phyloP scores from a whole-genome alignment of 352 stramenopile genomes.

The Phytophthora melonis region DNA sequence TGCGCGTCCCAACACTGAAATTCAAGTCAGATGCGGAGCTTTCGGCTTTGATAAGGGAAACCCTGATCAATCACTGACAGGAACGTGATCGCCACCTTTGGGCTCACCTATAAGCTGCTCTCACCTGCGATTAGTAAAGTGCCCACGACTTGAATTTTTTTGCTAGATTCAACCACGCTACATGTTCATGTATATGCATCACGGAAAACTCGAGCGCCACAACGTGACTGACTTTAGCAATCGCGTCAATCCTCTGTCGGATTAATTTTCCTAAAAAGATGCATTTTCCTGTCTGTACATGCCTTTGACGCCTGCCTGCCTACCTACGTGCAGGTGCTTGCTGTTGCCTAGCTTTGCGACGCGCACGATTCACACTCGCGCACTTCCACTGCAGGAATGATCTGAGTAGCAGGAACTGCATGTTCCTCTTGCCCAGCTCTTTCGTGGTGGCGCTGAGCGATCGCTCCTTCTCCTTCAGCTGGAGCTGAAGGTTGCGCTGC shows the following conservation, averaged over 20 bases:
- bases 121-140: slow-evolving; percentile 20
- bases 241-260: no score
- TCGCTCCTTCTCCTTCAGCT: slow-evolving; percentile 38
- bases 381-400: slow-evolving; percentile 59
- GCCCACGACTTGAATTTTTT: slow-evolving; percentile 34
- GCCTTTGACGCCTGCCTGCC: no score
- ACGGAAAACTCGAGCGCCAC: no score
- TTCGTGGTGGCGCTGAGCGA: slow-evolving; percentile 29
- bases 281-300: not conserved
- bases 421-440: slow-evolving; percentile 35
- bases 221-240: no score
- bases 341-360: slow-evolving; percentile 7
- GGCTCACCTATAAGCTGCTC: no score
- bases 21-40: slow-evolving; percentile 22
- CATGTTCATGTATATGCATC: slow-evolving; percentile 5
- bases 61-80: no score
- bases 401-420: slow-evolving; percentile 51
- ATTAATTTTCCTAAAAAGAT: not conserved
- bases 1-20: slow-evolving; percentile 18
- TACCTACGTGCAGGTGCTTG: not conserved
- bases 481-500: slow-evolving; percentile 38
- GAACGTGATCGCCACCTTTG: no score
- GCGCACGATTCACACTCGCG: slow-evolving; percentile 20
- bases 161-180: slow-evolving; percentile 34
- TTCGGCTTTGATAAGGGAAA: no score